Conservation (phyloP, 2,329 filamentous ascomycete species). For the Pezicula neosporulosa region DNA sequence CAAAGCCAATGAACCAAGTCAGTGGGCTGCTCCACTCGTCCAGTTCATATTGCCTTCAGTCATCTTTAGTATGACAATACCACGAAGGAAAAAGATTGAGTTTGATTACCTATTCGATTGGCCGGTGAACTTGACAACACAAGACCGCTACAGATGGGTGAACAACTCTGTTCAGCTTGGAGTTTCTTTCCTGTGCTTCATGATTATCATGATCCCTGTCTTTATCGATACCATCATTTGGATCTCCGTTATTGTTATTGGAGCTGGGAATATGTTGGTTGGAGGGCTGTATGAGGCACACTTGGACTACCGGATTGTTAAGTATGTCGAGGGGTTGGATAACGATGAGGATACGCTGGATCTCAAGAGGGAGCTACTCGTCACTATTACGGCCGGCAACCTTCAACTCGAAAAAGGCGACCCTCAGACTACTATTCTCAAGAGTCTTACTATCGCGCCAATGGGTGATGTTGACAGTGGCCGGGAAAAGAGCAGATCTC, state of each 20-base stretch:
- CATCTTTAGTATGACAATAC: constrained; percentile 33
- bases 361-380: constrained; percentile 12
- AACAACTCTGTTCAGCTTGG: constrained; percentile 6
- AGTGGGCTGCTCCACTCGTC: constrained; percentile 32
- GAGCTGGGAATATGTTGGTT: constrained; percentile 13
- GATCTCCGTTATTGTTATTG: constrained; percentile 14
- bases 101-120: constrained; percentile 26
- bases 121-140: constrained; percentile 3
- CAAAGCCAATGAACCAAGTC: constrained; percentile 18
- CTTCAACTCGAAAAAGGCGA: constrained; percentile 10
- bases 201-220: constrained; percentile 6
- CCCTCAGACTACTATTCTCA: constrained; percentile 5
- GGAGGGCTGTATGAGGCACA: constrained; percentile 10
- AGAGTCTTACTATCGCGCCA: constrained; percentile 4
- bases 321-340: constrained; percentile 5
- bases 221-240: constrained; percentile 11
- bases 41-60: constrained; percentile 33
- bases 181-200: constrained; percentile 10
- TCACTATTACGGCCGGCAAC: constrained; percentile 12
- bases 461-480: neutral
- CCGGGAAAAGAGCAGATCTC: constrained; percentile 8
- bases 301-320: constrained; percentile 11
- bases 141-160: neutral
- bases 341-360: constrained; percentile 11
- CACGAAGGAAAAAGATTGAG: constrained; percentile 27